phyloP scores from a whole-genome alignment of 148 eudicot species.

The Amaranthus cruentus region DNA sequence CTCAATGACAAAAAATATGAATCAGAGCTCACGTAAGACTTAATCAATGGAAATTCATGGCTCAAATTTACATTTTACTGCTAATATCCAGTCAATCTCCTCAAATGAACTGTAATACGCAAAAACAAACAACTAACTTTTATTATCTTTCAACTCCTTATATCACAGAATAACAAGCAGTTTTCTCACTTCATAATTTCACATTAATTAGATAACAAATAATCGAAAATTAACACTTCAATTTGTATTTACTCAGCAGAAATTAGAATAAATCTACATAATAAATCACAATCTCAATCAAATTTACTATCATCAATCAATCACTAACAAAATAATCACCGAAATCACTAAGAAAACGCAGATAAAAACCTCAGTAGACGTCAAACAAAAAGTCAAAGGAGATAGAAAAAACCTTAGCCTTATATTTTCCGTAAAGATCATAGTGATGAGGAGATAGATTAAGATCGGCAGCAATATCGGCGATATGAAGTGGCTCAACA shows the following conservation, averaged over 20 bases:
- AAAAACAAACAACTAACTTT: too few species aligned
- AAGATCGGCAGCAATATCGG: conserved; percentile 68
- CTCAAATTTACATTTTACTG: not conserved
- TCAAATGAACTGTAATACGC: not conserved
- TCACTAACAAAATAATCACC: not conserved
- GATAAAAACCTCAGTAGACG: not conserved
- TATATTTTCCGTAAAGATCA: conserved; percentile 92
- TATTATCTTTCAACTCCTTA: too few species aligned
- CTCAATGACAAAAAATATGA: not conserved
- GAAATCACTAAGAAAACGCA: not conserved
- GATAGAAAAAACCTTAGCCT: conserved; percentile 69
- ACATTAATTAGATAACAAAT: too few species aligned
- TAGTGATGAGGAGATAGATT: conserved; percentile 60
- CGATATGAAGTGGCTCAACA: conserved; percentile 67
- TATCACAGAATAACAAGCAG: too few species aligned
- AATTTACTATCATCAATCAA: not conserved
- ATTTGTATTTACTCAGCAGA: not conserved
- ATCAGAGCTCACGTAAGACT: not conserved
- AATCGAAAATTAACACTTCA: not conserved
- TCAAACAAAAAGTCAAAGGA: not conserved
- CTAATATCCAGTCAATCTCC: not conserved
- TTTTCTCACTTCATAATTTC: too few species aligned
- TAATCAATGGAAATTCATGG: not conserved
- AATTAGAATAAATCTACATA: not conserved
- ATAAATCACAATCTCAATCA: not conserved